Percentiles rank a stretch among this genome's conserved stretches.
Evolutionary conservation across 768 basidiomycete species (phyloP).

Genomic region (Tricholoma terreum): DNA sequence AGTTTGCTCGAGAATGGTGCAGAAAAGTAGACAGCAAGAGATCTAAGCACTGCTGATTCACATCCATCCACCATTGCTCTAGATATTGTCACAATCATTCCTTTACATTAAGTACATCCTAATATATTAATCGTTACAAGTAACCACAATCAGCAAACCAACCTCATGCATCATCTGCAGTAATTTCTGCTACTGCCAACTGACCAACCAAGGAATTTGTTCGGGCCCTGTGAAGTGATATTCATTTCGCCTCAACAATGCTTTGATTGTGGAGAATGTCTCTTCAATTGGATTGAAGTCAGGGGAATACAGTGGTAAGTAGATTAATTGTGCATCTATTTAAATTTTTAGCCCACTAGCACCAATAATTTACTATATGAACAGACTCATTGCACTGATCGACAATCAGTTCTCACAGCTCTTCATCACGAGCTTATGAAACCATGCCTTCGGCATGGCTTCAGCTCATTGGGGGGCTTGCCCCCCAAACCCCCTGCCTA

Average conservation of each 20-base stretch:
- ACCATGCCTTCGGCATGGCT: too few species aligned
- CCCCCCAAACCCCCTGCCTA: too few species aligned
- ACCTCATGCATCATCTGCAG: not conserved
- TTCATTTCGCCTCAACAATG: not conserved
- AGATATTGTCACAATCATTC: too few species aligned
- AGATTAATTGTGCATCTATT: not conserved
- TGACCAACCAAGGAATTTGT: not conserved
- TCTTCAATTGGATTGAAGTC: too few species aligned
- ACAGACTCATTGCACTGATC: not conserved
- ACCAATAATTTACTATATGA: too few species aligned
- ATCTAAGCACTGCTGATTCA: too few species aligned
- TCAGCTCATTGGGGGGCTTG: too few species aligned
- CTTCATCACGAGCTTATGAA: not conserved
- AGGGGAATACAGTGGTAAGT: not conserved
- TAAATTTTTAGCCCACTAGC: too few species aligned
- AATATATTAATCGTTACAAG: not conserved
- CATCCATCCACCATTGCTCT: too few species aligned
- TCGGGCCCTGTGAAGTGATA: not conserved
- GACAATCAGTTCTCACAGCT: not conserved
- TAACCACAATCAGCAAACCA: not conserved
- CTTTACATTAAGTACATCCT: too few species aligned
- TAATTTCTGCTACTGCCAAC: not conserved
- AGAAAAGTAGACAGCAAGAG: not conserved
- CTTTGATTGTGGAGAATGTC: not conserved
- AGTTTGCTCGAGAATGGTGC: not conserved